Conservation (phyloP, 345 rosid genomes). For the Eucalyptus fibrosa region DNA sequence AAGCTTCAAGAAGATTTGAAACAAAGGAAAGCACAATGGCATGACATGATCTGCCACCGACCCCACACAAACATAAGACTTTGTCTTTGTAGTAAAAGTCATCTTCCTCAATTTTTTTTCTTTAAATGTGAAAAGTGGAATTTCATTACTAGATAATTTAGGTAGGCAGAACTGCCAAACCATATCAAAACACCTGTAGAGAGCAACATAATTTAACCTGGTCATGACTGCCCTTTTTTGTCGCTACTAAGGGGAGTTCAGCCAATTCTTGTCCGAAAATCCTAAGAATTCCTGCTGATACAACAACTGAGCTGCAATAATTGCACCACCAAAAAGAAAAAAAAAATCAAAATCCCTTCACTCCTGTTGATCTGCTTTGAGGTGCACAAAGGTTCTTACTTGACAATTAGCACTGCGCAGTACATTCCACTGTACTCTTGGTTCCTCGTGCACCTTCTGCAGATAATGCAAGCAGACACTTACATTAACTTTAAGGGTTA, state of each 20-base stretch:
- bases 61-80: not conserved
- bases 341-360: not conserved
- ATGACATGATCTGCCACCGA: not conserved
- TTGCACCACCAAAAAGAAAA: not conserved
- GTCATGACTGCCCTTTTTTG: slow-evolving; percentile 18
- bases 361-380: not conserved
- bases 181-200: not conserved
- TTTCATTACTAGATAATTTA: not conserved
- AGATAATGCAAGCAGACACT: not conserved
- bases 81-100: not conserved
- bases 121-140: not conserved
- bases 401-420: slow-evolving; percentile 32
- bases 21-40: not conserved
- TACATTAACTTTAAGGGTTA: not conserved
- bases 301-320: slow-evolving; percentile 28
- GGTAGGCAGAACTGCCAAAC: not conserved
- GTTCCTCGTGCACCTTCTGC: slow-evolving; percentile 18
- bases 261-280: slow-evolving; percentile 37
- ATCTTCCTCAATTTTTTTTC: not conserved
- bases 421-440: slow-evolving; percentile 42
- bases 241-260: slow-evolving; percentile 37
- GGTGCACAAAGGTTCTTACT: slow-evolving; percentile 1
- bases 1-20: not conserved
- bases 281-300: slow-evolving; percentile 23
- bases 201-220: slow-evolving; percentile 5